These are phyloP conservation scores for Solanum hybrid DNA, from an alignment of 305 asterid species.

Conservation along the genomic window DNA sequence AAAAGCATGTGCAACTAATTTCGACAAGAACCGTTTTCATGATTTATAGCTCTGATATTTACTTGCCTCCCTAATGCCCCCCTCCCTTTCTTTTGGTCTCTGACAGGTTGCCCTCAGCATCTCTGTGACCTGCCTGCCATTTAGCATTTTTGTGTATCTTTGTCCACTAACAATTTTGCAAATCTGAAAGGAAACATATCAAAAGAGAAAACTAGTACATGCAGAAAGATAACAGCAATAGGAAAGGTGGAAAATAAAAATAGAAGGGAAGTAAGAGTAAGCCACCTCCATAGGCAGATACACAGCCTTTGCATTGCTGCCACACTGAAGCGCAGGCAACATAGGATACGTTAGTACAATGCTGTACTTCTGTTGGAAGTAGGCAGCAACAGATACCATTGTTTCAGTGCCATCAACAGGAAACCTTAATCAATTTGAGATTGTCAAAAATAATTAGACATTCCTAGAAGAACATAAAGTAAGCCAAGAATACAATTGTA, in stretches of 20 bases:
- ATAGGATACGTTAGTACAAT: constrained; percentile 21
- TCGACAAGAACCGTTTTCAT: neutral
- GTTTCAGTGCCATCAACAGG: constrained; percentile 35
- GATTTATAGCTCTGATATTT: neutral
- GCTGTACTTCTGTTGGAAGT: constrained; percentile 39
- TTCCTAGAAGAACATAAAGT: neutral
- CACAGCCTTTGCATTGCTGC: constrained; percentile 47
- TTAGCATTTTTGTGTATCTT: constrained; percentile 42
- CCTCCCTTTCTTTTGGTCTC: constrained; percentile 42
- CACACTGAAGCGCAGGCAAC: constrained; percentile 65
- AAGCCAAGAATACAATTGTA: neutral
- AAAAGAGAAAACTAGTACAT: neutral
- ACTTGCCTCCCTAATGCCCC: constrained; percentile 23
- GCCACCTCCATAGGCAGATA: constrained; percentile 86
- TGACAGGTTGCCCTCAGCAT: constrained; percentile 65
- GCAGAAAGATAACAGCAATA: neutral
- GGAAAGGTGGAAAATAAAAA: neutral
- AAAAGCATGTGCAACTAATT: neutral
- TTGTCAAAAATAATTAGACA: neutral
- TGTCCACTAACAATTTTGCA: constrained; percentile 55
- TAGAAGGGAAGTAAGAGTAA: neutral
- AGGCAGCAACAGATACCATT: constrained; percentile 32
- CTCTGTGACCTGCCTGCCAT: constrained; percentile 56
- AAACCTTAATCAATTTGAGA: constrained; percentile 38
- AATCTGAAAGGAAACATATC: constrained; percentile 21